Evolutionary conservation across 2,329 filamentous ascomycete species (phyloP).

Genomic region (Trichoderma sp.): DNA sequence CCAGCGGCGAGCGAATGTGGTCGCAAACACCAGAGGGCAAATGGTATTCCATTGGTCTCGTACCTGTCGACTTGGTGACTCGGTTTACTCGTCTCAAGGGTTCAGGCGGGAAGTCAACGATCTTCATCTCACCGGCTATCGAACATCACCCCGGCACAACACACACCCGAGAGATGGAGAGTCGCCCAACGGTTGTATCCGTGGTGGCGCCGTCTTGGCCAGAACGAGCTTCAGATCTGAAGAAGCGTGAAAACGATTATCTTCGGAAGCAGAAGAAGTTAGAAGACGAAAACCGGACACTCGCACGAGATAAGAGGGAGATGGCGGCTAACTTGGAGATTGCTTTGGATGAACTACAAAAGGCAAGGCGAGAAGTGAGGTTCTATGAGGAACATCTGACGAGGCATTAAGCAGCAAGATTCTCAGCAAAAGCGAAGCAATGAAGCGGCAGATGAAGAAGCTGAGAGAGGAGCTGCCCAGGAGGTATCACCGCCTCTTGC

Average conservation of each 20-base stretch:
- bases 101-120: constrained; percentile 43
- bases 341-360: constrained; percentile 27
- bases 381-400: constrained; percentile 26
- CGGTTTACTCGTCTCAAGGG: constrained; percentile 55
- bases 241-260: constrained; percentile 29
- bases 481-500: constrained; percentile 5
- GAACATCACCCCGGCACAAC: constrained; percentile 47
- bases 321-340: constrained; percentile 26
- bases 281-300: constrained; percentile 24
- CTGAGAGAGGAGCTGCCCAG: constrained; percentile 24
- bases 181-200: constrained; percentile 42
- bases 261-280: constrained; percentile 29
- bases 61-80: constrained; percentile 51
- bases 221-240: constrained; percentile 36
- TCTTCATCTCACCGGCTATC: constrained; percentile 57
- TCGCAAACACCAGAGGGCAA: constrained; percentile 31
- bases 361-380: constrained; percentile 24
- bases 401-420: constrained; percentile 14
- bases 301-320: constrained; percentile 29
- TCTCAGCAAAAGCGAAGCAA: constrained; percentile 1
- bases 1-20: constrained; percentile 44
- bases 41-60: constrained; percentile 46
- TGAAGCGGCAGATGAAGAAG: constrained; percentile 24
- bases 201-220: constrained; percentile 35
- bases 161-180: constrained; percentile 49